Evolutionary conservation across 768 basidiomycete species (phyloP).

Genomic region (Russula olivacea): DNA sequence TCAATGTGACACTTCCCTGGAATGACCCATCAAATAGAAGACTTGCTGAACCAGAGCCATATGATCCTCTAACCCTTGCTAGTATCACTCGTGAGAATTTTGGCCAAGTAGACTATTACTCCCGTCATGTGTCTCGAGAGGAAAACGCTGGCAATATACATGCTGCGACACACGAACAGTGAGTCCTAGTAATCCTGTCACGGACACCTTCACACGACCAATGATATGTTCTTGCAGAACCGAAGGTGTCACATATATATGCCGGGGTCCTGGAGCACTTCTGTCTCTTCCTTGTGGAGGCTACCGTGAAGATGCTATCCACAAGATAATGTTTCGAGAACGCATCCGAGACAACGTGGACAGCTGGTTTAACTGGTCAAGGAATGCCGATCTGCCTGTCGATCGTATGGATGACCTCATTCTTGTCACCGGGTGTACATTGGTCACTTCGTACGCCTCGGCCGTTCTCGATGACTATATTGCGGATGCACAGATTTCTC

Average conservation of each 20-base stretch:
- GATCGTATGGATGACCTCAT: conserved; percentile 4
- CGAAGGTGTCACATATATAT: background rate
- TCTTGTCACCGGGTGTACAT: conserved; percentile 1
- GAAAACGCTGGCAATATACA: background rate
- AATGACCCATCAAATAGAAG: too few relatives aligned
- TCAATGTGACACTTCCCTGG: too few relatives aligned
- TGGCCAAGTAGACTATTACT: background rate
- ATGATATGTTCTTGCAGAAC: background rate
- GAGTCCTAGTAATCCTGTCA: background rate
- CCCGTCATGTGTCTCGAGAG: background rate
- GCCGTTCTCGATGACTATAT: background rate
- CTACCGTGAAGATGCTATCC: background rate
- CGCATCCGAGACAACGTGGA: background rate
- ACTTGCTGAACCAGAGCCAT: too few relatives aligned
- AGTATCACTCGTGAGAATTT: background rate
- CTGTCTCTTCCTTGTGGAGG: background rate
- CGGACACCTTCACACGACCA: too few relatives aligned
- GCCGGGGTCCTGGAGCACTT: background rate
- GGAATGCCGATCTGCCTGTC: background rate
- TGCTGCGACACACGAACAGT: background rate
- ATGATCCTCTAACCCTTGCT: background rate
- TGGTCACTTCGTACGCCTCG: conserved; percentile 2
- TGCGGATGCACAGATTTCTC: background rate
- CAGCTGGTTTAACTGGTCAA: background rate
- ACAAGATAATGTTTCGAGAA: background rate